Evolutionary conservation across 805 yeast species (phyloP).

Genomic region (Komagataella phaffii): DNA sequence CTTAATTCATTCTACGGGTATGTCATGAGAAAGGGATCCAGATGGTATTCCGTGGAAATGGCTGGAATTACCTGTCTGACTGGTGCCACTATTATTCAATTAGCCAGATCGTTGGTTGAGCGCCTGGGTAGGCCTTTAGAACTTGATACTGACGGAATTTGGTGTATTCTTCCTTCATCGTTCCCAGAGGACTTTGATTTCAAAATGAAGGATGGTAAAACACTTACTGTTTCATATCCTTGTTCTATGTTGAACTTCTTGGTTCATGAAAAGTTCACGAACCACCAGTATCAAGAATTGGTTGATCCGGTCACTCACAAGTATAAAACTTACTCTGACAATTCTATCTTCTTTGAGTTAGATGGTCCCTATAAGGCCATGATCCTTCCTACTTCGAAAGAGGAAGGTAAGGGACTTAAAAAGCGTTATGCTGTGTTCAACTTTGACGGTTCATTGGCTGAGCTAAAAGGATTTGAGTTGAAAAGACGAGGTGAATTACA

Average conservation of each 20-base stretch:
- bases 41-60: conserved; percentile 99
- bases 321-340: conserved; percentile 74
- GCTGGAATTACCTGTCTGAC: conserved; percentile 98
- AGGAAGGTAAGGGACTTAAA: conserved; percentile 93
- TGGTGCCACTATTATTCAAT: conserved; percentile 95
- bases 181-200: conserved; percentile 84
- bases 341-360: conserved; percentile 93
- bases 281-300: conserved; percentile 85
- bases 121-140: conserved; percentile 91
- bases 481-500: conserved; percentile 95
- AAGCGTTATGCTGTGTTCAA: conserved; percentile 96
- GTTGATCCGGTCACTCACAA: conserved; percentile 53
- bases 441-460: conserved; percentile 87
- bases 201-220: conserved; percentile 64
- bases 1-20: conserved; percentile 95
- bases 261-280: conserved; percentile 85
- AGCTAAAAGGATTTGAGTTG: conserved; percentile 90
- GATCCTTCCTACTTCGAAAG: conserved; percentile 94
- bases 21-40: conserved; percentile 96
- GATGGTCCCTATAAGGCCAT: conserved; percentile 98
- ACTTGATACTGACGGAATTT: conserved; percentile 96
- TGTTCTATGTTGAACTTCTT: conserved; percentile 91
- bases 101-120: conserved; percentile 89
- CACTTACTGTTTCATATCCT: conserved; percentile 71
- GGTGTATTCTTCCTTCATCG: conserved; percentile 92